phyloP scores from a whole-genome alignment of 257 asterid genomes.

The Nicotiana tabacum region DNA sequence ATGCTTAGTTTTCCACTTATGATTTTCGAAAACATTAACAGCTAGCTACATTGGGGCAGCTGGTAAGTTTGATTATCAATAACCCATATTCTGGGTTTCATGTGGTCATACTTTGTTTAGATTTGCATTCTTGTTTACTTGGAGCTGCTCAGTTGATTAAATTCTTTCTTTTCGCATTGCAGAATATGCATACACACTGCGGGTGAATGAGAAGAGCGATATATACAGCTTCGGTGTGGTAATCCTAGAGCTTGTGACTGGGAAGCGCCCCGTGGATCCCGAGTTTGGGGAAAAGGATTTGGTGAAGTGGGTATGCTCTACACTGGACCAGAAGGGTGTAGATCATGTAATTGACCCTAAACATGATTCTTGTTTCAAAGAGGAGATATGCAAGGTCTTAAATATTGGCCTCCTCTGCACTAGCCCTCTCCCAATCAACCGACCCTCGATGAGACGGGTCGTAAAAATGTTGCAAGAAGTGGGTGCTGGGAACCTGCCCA shows the following conservation, averaged over 20 bases:
- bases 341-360: conserved; percentile 76
- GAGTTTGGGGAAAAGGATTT: conserved; percentile 90
- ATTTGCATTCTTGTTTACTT: background rate
- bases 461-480: conserved; percentile 84
- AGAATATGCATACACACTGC: conserved; percentile 88
- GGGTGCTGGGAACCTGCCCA: conserved; percentile 36
- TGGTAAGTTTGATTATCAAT: background rate
- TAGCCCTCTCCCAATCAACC: conserved; percentile 84
- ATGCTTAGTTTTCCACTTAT: background rate
- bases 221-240: conserved; percentile 90
- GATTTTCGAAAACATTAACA: background rate
- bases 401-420: conserved; percentile 92
- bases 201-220: conserved; percentile 96
- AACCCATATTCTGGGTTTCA: background rate
- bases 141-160: background rate
- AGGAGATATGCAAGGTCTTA: conserved; percentile 69
- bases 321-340: conserved; percentile 74
- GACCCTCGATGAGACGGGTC: conserved; percentile 92
- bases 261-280: conserved; percentile 78
- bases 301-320: conserved; percentile 89
- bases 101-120: background rate
- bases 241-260: conserved; percentile 66
- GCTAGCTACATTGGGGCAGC: background rate
- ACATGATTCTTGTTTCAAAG: conserved; percentile 79
- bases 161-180: conserved; percentile 17